Evolutionary conservation across 805 yeast genomes (phyloP).

Genomic region (Ogataea paraovalis): DNA sequence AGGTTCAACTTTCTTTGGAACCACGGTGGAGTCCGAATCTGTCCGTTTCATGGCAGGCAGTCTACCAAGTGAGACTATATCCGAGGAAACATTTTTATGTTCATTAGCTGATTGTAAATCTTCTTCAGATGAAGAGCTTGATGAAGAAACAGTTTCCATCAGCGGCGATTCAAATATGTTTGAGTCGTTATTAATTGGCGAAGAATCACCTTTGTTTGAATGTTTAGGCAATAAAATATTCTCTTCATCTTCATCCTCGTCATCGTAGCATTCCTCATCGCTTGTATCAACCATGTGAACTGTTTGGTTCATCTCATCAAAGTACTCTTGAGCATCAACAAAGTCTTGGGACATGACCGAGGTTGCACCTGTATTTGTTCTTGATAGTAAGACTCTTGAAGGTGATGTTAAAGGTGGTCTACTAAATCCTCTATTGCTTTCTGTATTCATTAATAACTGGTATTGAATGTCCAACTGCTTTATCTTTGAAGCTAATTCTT

Average conservation of each 20-base stretch:
- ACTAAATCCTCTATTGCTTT: conserved; percentile 20
- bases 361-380: conserved; percentile 25
- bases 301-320: conserved; percentile 44
- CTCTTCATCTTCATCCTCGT: conserved; percentile 3
- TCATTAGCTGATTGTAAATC: not conserved
- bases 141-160: not conserved
- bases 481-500: conserved; percentile 14
- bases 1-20: not conserved
- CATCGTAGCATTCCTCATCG: conserved; percentile 22
- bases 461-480: conserved; percentile 24
- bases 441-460: conserved; percentile 18
- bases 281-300: conserved; percentile 50
- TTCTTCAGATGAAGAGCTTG: conserved; percentile 1
- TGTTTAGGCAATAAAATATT: not conserved
- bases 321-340: conserved; percentile 66
- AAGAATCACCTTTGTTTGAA: not conserved
- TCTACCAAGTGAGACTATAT: not conserved
- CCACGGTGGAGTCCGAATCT: not conserved
- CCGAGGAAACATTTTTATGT: not conserved
- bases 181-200: too few species aligned
- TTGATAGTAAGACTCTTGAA: conserved; percentile 21
- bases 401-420: conserved; percentile 19
- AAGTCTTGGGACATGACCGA: conserved; percentile 49
- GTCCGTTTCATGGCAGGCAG: not conserved
- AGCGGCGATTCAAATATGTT: not conserved